Base-by-base conservation (phyloP, 1,284 basidiomycete genomes). In the Phellopilus nigrolimitatus region DNA sequence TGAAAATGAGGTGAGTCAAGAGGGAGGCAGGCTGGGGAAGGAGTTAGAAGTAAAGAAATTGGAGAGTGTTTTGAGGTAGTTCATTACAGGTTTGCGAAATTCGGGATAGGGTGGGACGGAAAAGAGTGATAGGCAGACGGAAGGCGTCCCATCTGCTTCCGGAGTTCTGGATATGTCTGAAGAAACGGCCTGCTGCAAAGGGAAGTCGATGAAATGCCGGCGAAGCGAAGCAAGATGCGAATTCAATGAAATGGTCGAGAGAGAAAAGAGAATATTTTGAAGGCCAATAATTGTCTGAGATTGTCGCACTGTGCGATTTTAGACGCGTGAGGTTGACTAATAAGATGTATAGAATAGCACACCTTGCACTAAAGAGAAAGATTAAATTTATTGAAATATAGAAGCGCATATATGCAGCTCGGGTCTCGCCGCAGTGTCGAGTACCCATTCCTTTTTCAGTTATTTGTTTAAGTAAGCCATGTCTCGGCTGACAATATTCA, bases 121-220 rank as follows among this genome's bases (percentile, higher is more conserved):
- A 39, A 70, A 69, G 12, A 76, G 61, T 15, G 73, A 68, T 4
- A 87, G 61, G 50, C 63, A 76, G 56, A 75, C 63, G 56, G 77
- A 73, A 2, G 49, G 51, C 2, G 60, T 56, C 0, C 64, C 66
- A 15, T 62, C 54, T 8, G 66, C 56, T 48, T 65, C 66, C 21
- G 64, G 59, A 12, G 66, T 53, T 25, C 64, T 66, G 8, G 67
- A 68, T 19, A 71, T 56, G 5, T 66, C 62, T 22, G 82, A 59
- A 19, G 68, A 71, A 39, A 66, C 66, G 1, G 80, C 74, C 61
- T 82, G 77, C 36, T 70, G 72, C 41, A 84, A 69, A 31, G 81
- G 61, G 53, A 70, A 66, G 28, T 84, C 79, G 49, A 91, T 71
- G 60, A 80, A 84, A 57, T 81, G 69, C 49, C 88, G 79, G 30